Conservation (phyloP, 768 basidiomycete species). For the Suillus weaverae region DNA sequence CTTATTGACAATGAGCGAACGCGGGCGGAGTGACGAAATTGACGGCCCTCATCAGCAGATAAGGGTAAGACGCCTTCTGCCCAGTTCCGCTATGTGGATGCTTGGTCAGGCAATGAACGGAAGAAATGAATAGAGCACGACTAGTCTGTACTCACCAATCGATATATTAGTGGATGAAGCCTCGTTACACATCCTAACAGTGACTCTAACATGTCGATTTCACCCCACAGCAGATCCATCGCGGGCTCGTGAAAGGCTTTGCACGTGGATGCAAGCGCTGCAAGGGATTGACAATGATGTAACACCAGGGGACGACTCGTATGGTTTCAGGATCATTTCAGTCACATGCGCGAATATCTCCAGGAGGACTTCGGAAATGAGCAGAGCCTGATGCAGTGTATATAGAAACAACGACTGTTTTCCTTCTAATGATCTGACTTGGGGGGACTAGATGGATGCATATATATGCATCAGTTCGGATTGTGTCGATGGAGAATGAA, state of each 20-base stretch:
- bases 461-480: too few species aligned
- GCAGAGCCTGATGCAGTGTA: neutral
- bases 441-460: too few species aligned
- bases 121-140: neutral
- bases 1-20: neutral
- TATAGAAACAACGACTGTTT: too few species aligned
- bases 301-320: too few species aligned
- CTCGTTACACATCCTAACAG: neutral
- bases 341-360: neutral
- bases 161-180: neutral
- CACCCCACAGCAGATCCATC: neutral
- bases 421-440: too few species aligned
- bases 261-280: slow-evolving; percentile 56
- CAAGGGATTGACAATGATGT: neutral
- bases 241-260: neutral
- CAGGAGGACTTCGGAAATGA: neutral
- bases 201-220: neutral
- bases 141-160: neutral
- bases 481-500: too few species aligned
- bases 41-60: neutral
- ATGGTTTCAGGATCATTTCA: too few species aligned
- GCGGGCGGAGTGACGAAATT: neutral
- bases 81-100: neutral
- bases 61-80: neutral
- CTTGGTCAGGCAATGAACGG: neutral